phyloP scores from a whole-genome alignment of 2,329 filamentous ascomycete genomes.

The Triangularia verruculosa region DNA sequence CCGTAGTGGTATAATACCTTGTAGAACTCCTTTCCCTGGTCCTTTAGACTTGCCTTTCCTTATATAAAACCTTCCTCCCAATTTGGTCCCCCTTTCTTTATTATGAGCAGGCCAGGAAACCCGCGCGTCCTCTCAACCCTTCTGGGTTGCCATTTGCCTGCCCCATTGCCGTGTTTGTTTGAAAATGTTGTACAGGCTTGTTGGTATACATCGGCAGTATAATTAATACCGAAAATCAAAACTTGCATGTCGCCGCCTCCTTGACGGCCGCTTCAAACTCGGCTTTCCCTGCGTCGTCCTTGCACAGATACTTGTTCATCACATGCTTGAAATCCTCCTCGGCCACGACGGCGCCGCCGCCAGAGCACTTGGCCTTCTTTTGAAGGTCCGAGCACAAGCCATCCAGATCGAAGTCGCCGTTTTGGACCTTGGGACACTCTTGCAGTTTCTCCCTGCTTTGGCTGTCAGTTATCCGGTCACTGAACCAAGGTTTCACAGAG shows the following conservation, averaged over 20 bases:
- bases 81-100: not conserved
- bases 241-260: not conserved
- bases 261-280: not conserved
- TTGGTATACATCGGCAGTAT: not conserved
- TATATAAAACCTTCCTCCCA: not conserved
- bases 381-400: conserved; percentile 88
- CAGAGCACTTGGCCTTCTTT: conserved; percentile 93
- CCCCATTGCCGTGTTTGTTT: not conserved
- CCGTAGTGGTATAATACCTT: not conserved
- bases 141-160: not conserved
- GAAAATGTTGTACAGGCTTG: not conserved
- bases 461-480: conserved; percentile 40
- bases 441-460: conserved; percentile 79
- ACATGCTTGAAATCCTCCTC: conserved; percentile 84
- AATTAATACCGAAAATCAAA: not conserved
- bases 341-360: conserved; percentile 83
- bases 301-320: conserved; percentile 61
- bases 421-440: conserved; percentile 80
- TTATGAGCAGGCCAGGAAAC: not conserved
- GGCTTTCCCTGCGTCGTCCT: conserved; percentile 12
- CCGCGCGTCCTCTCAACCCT: not conserved
- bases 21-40: not conserved
- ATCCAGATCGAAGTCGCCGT: conserved; percentile 90
- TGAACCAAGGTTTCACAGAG: not conserved
- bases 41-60: not conserved